Evolutionary conservation across 2,329 filamentous ascomycete genomes (phyloP), one percentile per base, ranked within the genome.

Genomic region (Pyrenophora seminiperda): DNA sequence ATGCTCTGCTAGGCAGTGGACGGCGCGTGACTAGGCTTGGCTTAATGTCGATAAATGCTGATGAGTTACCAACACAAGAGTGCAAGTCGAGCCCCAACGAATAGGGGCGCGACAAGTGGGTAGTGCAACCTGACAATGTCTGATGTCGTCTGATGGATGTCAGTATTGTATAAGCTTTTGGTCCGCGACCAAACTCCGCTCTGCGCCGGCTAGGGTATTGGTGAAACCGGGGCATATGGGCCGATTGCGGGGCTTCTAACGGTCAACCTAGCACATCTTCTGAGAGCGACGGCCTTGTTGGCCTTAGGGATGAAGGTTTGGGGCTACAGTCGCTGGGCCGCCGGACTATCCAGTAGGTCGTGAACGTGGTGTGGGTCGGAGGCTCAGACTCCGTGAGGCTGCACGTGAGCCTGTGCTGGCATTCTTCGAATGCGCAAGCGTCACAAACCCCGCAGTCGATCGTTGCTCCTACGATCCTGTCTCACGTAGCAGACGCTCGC

Each of bases 61-160:
- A 46, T 37, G 18, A 39, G 43, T 33, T 65, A 56, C 67, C 66
- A 71, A 70, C 71, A 48, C 53, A 32, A 46, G 42, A 48, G 52
- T 60, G 61, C 37, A 40, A 58, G 58, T 47, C 57, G 41, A 51
- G 29, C 41, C 36, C 38, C 47, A 43, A 41, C 54, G 45, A 61
- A 60, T 65, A 27, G 24, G 62, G 62, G 17, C 7, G 13, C 14
- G 42, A 17, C 7, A 7, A 9, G 9, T 3, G 17, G 22, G 20
- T 20, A 20, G 42, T n/a, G 42, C 32, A 17, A 27, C 24, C 24
- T 10, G 24, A 27, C 24, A n/a, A 27, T 18, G 22, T 45, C 7
- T 54, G 17, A 27, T 18, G 22, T 45, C 7, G 58, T 53, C 34
- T 54, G 41, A 38, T 46, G 55, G 58, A 55, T 48, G 52, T 48